Evolutionary conservation across 2,329 filamentous ascomycete genomes (phyloP), one percentile per base, ranked within the genome.

Genomic region (Thelonectria olida): DNA sequence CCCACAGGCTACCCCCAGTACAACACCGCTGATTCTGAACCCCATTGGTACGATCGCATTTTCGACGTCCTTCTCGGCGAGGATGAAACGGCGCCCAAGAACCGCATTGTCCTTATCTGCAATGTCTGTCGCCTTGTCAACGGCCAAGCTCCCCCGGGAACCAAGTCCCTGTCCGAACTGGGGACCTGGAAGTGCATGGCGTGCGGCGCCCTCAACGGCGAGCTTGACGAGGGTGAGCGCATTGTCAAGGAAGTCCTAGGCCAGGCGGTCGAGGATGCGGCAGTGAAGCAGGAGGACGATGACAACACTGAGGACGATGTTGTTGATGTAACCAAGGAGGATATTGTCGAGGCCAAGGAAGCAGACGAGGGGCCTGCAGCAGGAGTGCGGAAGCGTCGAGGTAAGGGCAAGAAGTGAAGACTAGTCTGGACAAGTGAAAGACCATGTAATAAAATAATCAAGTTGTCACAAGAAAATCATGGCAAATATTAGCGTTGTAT

Each of bases 41-140:
- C 88, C 15, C 89, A 91, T 73, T 99, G 96, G 96, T 99, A 98
- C 78, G 96, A 99, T 75, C 88, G 95, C 57, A 89, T 99, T 54
- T 83, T 99, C 58, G 96, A 99, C 72, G 87, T 97, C 0, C 87
- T 99, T 23, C 85, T 99, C 0, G 96, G 96, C 50, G 96, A 99
- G 73, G 96, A 99, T 72, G 96, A 99, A 78, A 96, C 92, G 5
- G 89, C 92, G 12, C 88, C 95, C 2, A 96, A 93, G 80, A 98
- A 98, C 76, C 89, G 96, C 17, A 88, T 97, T 60, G 95, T 89
- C 7, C 82, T 99, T 65, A 92, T 99, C 56, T 99, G 96, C 78
- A 78, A 82, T 28, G 83, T 85, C 38, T 99, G 96, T 75, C 85
- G 92, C 27, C 85, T 97, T 2, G 94, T 99, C 48, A 99, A 99